Conservation (phyloP, 1,284 basidiomycete species). For the Apiotrichum brassicae region DNA sequence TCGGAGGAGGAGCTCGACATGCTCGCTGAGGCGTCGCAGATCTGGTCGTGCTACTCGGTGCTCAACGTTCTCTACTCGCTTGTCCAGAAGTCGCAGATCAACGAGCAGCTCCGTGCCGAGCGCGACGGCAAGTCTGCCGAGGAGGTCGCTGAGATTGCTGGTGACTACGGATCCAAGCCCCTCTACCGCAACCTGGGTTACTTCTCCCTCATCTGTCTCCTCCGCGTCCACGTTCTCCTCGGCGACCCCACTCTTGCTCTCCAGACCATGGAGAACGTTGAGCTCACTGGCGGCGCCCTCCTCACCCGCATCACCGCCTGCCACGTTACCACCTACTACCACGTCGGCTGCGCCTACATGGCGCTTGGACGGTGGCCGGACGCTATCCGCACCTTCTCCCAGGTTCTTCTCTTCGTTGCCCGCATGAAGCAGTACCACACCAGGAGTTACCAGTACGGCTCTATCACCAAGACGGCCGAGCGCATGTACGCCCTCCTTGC, state of each 20-base stretch:
- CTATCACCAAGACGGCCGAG: constrained; percentile 97
- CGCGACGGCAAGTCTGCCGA: constrained; percentile 72
- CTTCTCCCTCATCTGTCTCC: constrained; percentile 90
- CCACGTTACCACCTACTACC: constrained; percentile 78
- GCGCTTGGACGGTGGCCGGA: constrained; percentile 91
- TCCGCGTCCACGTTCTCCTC: constrained; percentile 90
- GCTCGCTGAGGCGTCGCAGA: constrained; percentile 66
- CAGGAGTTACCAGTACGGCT: constrained; percentile 91
- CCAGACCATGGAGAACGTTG: constrained; percentile 90
- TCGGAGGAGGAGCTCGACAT: constrained; percentile 80
- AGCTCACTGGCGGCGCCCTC: constrained; percentile 71
- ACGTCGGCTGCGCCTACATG: constrained; percentile 94
- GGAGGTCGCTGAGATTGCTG: constrained; percentile 76
- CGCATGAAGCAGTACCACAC: constrained; percentile 93
- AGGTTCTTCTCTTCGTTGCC: constrained; percentile 87
- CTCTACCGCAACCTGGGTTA: constrained; percentile 96
- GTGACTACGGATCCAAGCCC: constrained; percentile 83
- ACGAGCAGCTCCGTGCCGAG: constrained; percentile 81
- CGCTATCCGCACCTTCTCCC: constrained; percentile 86
- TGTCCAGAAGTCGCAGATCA: constrained; percentile 93
- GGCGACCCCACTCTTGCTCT: constrained; percentile 87
- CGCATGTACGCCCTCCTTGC: constrained; percentile 95
- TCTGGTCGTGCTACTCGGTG: constrained; percentile 97
- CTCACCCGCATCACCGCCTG: constrained; percentile 89
- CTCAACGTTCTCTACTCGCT: constrained; percentile 96